Base-by-base conservation (phyloP, 345 rosid species). In the Sonneratia alba region DNA sequence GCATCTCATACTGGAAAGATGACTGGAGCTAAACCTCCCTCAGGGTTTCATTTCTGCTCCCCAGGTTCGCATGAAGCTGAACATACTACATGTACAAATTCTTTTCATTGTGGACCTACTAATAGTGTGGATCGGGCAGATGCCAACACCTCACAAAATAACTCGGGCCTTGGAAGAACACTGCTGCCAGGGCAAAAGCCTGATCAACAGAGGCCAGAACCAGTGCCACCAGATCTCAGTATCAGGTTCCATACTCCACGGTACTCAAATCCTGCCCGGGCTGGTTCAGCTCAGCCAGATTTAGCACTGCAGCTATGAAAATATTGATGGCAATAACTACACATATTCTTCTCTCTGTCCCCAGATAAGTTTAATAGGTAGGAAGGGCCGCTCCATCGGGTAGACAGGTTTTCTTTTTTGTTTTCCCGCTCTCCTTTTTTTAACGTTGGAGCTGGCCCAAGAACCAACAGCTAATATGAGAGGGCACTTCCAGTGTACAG, bases 241-340 rank as follows among this genome's bases (percentile, higher is more conserved):
- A 53, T 82, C 67, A 66, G 74, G 66, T 84, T 83, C 73, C 86
- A 81, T 68, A 77, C 85, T 27, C 83, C 86, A 16, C 78, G 80
- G 24, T 87, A 87, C 18, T 83, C 84, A 22, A 70, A 74, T 75
- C 74, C 78, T 24, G 67, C 71, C 70, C 72, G 71, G n/a, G 81
- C 68, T 7, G 85, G 78, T 70, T 71, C 79, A 43, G 77, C 78
- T 71, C 86, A 85, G 55, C 86, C 87, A 57, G 91, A 87, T 78
- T 82, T 85, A 74, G 89, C 83, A 70, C 78, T 83, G 84, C 89
- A 87, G 77, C 87, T 85, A 27, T 87, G 80, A 87, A 73, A 65
- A 51, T 48, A 40, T 36, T 1, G 51, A 68, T 73, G 13, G 55
- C 32, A 22, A 53, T 66, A 51, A 65, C 71, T 77, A 59, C 16